Conservation (phyloP, 2,329 filamentous ascomycete species). For the Neofusicoccum ribis region DNA sequence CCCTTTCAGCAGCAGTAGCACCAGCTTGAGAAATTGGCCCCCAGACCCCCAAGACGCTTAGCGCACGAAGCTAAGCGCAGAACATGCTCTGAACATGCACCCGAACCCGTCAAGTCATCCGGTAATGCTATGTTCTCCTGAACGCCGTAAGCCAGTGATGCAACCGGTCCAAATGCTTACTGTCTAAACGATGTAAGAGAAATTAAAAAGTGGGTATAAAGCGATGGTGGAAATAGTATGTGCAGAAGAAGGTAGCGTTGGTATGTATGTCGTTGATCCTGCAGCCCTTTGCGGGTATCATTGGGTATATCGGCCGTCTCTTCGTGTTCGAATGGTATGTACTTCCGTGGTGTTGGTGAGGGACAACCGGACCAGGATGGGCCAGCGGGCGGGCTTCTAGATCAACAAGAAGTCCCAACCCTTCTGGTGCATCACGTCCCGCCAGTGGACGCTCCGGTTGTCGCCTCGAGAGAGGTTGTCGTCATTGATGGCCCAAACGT, state of each 20-base stretch:
- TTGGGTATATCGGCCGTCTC: slow-evolving; percentile 20
- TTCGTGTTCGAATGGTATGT: slow-evolving; percentile 12
- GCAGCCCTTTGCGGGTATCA: slow-evolving; percentile 12
- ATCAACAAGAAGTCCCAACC: slow-evolving; percentile 92
- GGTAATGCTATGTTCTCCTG: slow-evolving; percentile 7
- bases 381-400: slow-evolving; percentile 42
- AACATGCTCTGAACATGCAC: slow-evolving; percentile 8
- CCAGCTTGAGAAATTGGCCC: slow-evolving; percentile 10
- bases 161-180: slow-evolving; percentile 3
- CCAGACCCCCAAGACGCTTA: not conserved
- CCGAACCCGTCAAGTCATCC: slow-evolving; percentile 14
- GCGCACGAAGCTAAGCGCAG: slow-evolving; percentile 11
- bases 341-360: slow-evolving; percentile 15
- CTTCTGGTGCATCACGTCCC: slow-evolving; percentile 89
- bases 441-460: slow-evolving; percentile 80
- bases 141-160: slow-evolving; percentile 17
- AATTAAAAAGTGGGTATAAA: slow-evolving; percentile 45
- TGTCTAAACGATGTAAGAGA: slow-evolving; percentile 13
- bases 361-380: slow-evolving; percentile 38
- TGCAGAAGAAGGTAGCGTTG: slow-evolving; percentile 34
- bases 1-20: not conserved
- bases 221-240: slow-evolving; percentile 31
- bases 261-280: slow-evolving; percentile 19
- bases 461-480: slow-evolving; percentile 53
- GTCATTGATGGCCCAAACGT: slow-evolving; percentile 79